Conservation (phyloP, 2,329 filamentous ascomycete species). For the Chaetoscypha palmicola region DNA sequence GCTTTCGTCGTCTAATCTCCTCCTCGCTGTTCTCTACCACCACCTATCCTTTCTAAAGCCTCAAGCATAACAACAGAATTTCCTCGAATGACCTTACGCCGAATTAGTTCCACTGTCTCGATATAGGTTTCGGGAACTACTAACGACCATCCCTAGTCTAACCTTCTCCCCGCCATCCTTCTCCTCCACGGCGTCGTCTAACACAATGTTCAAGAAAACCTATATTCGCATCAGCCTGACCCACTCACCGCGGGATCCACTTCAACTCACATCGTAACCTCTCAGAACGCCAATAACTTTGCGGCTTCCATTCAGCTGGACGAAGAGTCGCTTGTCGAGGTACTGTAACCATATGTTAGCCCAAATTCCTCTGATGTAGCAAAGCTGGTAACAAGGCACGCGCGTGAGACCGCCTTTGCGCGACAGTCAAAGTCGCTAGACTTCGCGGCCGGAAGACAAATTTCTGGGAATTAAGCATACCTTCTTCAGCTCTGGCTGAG, state of each 20-base stretch:
- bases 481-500: conserved; percentile 98
- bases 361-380: too few species aligned
- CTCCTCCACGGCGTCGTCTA: conserved; percentile 95
- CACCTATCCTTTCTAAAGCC: conserved; percentile 62
- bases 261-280: conserved; percentile 76
- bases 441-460: neutral
- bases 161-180: conserved; percentile 87
- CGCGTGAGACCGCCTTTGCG: conserved; percentile 7
- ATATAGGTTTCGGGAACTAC: conserved; percentile 31
- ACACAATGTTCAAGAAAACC: conserved; percentile 97
- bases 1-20: neutral
- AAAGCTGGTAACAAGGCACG: too few species aligned
- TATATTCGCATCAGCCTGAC: conserved; percentile 34
- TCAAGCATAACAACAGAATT: conserved; percentile 99
- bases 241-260: neutral
- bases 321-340: conserved; percentile 97
- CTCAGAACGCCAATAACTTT: conserved; percentile 93
- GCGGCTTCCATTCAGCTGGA: conserved; percentile 94
- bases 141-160: conserved; percentile 83
- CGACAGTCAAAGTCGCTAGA: neutral
- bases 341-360: conserved; percentile 53
- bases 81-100: conserved; percentile 76
- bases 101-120: conserved; percentile 11
- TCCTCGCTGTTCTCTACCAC: conserved; percentile 41
- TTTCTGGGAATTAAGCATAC: conserved; percentile 40